Evolutionary conservation across 2,329 filamentous ascomycete species (phyloP).

Genomic region (Dryadomyces quercus-mongolicae): DNA sequence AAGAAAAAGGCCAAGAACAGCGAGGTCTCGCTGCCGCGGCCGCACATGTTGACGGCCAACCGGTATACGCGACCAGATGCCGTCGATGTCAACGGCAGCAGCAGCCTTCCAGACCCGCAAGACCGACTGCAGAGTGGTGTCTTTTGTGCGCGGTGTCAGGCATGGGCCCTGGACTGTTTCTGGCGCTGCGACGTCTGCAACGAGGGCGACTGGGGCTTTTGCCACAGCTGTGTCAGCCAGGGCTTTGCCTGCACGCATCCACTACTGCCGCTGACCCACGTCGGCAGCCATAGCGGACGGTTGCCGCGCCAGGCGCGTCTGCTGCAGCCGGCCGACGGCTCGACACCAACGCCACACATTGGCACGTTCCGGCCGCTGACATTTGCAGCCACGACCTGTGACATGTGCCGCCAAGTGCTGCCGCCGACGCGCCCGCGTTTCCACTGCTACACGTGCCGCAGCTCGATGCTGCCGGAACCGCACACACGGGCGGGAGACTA

Average conservation of each 20-base stretch:
- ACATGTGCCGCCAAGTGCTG: conserved; percentile 65
- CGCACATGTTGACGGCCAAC: conserved; percentile 46
- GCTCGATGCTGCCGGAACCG: conserved; percentile 29
- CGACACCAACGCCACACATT: conserved; percentile 24
- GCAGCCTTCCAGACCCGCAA: conserved; percentile 36
- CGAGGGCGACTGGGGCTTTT: conserved; percentile 90
- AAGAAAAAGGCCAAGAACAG: conserved; percentile 15
- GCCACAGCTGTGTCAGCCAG: conserved; percentile 74
- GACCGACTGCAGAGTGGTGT: conserved; percentile 63
- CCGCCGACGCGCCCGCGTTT: conserved; percentile 56
- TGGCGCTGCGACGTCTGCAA: conserved; percentile 86
- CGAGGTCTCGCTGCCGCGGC: conserved; percentile 32
- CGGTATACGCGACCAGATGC: conserved; percentile 39
- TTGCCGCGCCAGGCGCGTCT: conserved; percentile 33
- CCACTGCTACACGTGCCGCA: conserved; percentile 68
- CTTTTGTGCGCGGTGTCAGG: conserved; percentile 68
- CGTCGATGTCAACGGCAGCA: conserved; percentile 28
- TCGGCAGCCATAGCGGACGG: conserved; percentile 13
- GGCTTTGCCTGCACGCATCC: conserved; percentile 72
- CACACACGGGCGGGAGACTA: conserved; percentile 57
- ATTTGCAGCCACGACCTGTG: conserved; percentile 60
- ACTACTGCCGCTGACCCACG: conserved; percentile 62
- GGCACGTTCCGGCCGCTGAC: conserved; percentile 54
- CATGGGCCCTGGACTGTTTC: conserved; percentile 69
- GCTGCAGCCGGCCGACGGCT: conserved; percentile 32